A percentile compares a stretch with the other conserved stretches of the same genome.
phyloP scores from a whole-genome alignment of 805 yeast species.

The Hagleromyces aurorensis region DNA sequence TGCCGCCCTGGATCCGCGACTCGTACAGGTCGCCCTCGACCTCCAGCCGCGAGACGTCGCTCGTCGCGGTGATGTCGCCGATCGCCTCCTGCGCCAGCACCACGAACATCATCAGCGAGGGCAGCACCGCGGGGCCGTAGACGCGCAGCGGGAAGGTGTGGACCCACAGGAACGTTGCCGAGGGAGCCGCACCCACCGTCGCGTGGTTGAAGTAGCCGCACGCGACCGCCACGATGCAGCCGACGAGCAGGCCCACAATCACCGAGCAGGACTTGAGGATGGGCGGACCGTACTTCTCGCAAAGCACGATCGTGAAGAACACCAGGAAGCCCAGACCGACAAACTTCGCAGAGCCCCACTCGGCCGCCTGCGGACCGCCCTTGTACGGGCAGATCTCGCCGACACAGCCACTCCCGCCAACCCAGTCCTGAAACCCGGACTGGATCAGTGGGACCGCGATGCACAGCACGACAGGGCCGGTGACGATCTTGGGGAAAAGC shows the following conservation, averaged over 20 bases:
- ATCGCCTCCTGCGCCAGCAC: conserved; percentile 88
- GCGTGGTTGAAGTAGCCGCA: conserved; percentile 65
- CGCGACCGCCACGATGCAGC: conserved; percentile 90
- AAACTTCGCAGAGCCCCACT: conserved; percentile 84
- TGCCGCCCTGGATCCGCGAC: conserved; percentile 86
- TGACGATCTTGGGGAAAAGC: conserved; percentile 81
- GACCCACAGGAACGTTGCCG: conserved; percentile 79
- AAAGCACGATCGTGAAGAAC: conserved; percentile 59
- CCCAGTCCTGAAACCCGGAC: conserved; percentile 77
- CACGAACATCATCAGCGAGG: conserved; percentile 74
- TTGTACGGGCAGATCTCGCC: conserved; percentile 39
- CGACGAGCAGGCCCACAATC: conserved; percentile 72
- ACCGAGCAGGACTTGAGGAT: conserved; percentile 93
- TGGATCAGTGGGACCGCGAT: conserved; percentile 67
- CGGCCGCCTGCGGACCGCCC: conserved; percentile 46
- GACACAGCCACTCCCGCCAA: conserved; percentile 73
- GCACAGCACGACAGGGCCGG: conserved; percentile 85
- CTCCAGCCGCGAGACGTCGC: conserved; percentile 80
- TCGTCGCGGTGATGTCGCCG: conserved; percentile 91
- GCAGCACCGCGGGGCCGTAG: conserved; percentile 81
- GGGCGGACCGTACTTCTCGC: conserved; percentile 89
- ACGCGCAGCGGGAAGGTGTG: conserved; percentile 69
- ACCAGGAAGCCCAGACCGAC: conserved; percentile 85
- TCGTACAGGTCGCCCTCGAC: conserved; percentile 79
- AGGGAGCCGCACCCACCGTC: conserved; percentile 63